Percentiles rank a stretch among this genome's conserved stretches.
These are phyloP conservation scores for Margaritispora aquatica DNA, from an alignment of 495 filamentous ascomycete genomes.

Conservation along the genomic window DNA sequence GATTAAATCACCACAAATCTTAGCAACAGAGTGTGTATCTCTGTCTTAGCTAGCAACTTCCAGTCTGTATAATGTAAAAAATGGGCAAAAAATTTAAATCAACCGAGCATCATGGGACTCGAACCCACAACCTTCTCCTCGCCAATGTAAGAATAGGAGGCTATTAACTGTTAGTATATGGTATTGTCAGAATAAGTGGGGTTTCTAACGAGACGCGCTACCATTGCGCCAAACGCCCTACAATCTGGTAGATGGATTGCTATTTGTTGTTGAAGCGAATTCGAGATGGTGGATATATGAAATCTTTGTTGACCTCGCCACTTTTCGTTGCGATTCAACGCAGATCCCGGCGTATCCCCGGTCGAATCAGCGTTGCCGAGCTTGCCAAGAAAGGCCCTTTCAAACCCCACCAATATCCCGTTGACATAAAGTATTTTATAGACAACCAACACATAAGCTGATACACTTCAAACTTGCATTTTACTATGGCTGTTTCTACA, in stretches of 20 bases:
- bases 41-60: too few species aligned
- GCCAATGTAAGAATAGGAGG: not conserved
- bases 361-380: too few species aligned
- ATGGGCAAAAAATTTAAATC: not conserved
- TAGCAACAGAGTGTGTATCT: too few species aligned
- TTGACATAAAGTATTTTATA: too few species aligned
- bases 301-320: not conserved
- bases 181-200: not conserved
- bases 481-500: too few species aligned
- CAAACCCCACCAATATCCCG: too few species aligned
- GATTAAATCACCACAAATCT: too few species aligned
- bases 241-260: not conserved
- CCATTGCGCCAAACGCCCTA: constrained; percentile 25
- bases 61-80: not conserved
- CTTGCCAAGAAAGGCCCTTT: too few species aligned
- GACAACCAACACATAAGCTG: too few species aligned
- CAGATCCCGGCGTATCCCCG: too few species aligned
- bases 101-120: constrained; percentile 31
- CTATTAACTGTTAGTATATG: not conserved
- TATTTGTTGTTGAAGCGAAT: not conserved
- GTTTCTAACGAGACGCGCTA: constrained; percentile 31
- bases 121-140: constrained; percentile 15
- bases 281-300: not conserved
- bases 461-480: too few species aligned
- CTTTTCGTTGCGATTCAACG: too few species aligned